A percentile compares a stretch with the other conserved stretches of the same genome.
Conservation (phyloP, 2,329 filamentous ascomycete species). For the Epichloe baconii region DNA sequence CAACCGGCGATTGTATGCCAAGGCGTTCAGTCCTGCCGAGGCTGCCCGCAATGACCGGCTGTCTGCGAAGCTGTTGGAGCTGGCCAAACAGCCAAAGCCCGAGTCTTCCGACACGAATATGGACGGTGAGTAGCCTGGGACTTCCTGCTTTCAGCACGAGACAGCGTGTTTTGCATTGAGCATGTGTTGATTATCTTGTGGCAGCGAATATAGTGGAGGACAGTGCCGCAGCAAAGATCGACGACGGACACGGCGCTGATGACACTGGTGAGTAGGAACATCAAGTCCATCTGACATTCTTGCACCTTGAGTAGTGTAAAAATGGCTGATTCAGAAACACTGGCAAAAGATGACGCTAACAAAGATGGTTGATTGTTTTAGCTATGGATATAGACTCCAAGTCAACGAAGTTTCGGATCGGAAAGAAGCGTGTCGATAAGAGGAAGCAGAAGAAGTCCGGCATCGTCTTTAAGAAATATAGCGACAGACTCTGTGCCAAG, state of each 20-base stretch:
- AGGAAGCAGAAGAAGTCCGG: conserved; percentile 39
- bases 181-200: not conserved
- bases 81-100: conserved; percentile 68
- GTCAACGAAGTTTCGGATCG: conserved; percentile 22
- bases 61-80: conserved; percentile 70
- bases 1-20: conserved; percentile 64
- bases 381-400: conserved; percentile 47
- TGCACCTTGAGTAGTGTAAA: not conserved
- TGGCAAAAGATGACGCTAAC: conserved; percentile 4
- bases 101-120: conserved; percentile 36
- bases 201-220: conserved; percentile 13
- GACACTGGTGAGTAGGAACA: conserved; percentile 9
- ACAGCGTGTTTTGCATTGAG: not conserved
- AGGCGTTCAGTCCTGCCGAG: conserved; percentile 75
- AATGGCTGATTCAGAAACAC: not conserved
- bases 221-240: conserved; percentile 14
- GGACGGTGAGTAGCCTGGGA: conserved; percentile 20
- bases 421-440: conserved; percentile 44
- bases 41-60: conserved; percentile 68
- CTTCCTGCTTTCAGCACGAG: not conserved
- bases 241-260: conserved; percentile 17
- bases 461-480: conserved; percentile 49
- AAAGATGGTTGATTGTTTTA: conserved; percentile 7
- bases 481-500: conserved; percentile 34
- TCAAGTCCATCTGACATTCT: not conserved